These are phyloP conservation scores for Collybia nuda DNA, from an alignment of 768 basidiomycete genomes.

Conservation along the genomic window DNA sequence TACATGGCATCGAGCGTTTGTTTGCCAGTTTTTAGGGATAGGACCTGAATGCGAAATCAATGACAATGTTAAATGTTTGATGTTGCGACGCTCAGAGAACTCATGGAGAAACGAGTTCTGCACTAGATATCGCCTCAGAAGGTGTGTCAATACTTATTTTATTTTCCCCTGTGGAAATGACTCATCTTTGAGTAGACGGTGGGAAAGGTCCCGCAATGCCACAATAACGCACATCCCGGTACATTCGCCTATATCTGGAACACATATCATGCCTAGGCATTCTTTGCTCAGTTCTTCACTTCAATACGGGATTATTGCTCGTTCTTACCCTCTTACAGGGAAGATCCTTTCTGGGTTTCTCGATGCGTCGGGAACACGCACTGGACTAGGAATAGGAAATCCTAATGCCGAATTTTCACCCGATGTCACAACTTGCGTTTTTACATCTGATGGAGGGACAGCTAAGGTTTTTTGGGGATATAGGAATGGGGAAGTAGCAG, in stretches of 20 bases:
- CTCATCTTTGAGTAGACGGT: constrained; percentile 49
- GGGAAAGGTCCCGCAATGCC: constrained; percentile 61
- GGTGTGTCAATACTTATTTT: constrained; percentile 36
- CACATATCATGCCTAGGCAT: constrained; percentile 57
- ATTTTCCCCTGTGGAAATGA: not conserved
- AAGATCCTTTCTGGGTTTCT: constrained; percentile 70
- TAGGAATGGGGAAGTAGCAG: constrained; percentile 62
- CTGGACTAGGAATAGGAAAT: constrained; percentile 65
- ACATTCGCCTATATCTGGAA: constrained; percentile 51
- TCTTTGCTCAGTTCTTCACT: constrained; percentile 64
- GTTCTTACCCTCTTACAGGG: constrained; percentile 70
- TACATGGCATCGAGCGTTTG: constrained; percentile 78
- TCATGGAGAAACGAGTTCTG: constrained; percentile 76
- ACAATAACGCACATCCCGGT: constrained; percentile 66
- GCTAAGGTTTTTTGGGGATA: constrained; percentile 77
- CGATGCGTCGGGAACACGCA: constrained; percentile 57
- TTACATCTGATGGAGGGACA: constrained; percentile 63
- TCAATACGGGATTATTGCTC: constrained; percentile 68
- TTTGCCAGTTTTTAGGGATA: constrained; percentile 65
- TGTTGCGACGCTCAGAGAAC: constrained; percentile 53
- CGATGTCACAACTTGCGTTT: constrained; percentile 56
- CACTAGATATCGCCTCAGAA: constrained; percentile 48
- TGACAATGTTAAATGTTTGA: constrained; percentile 41
- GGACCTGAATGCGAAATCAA: constrained; percentile 60
- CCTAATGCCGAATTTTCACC: constrained; percentile 76